Base-by-base conservation (phyloP, 352 stramenopile species). In the Phytophthora palmivora region DNA sequence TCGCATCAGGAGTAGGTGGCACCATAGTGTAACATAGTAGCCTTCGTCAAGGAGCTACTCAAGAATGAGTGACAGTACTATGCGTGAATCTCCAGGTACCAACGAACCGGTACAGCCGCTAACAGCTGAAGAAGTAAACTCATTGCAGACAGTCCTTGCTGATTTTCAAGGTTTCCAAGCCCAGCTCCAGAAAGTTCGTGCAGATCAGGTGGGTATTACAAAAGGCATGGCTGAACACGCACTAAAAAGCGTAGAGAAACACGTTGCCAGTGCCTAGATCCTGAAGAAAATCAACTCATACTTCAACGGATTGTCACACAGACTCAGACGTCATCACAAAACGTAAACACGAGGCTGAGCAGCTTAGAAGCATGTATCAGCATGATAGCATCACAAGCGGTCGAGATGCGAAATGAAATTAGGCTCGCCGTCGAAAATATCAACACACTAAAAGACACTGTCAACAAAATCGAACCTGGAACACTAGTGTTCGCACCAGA, bases 61-160 rank as follows among this genome's bases (percentile, higher is more conserved):
- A 39, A 52, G 19, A 51, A 63, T 56, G 55, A 57, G 37, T 9
- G 45, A 63, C 55, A 55, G 37, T 51, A 21, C 36, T 2, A 57
- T 63, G 45, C 28, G 24, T n/a, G 56, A 52, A 52, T 41, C 0
- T 1, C 15, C 56, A 14, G 8, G 46, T 58, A 50, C 37, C 38
- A 30, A 4, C 5, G 4, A 58, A 19, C n/a, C 18, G 3, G 56
- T 58, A 12, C 5, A 28, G 19, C 38, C 28, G 4, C 6, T 53
- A 8, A 58, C 37, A 10, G 28, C 56, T 4, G 56, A 56, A 51
- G 55, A 63, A 56, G 45, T 57, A 7, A 1, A 10, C 11, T 12
- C 45, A 1, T 18, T 63, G 15, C 26, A 30, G 12, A 2, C n/a
- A 3, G 19, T 56, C 9, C 21, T 63, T 0, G 36, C 21, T 18